These are phyloP conservation scores for Sistotremastrum suecicum DNA, from an alignment of 768 basidiomycete genomes.

Conservation along the genomic window DNA sequence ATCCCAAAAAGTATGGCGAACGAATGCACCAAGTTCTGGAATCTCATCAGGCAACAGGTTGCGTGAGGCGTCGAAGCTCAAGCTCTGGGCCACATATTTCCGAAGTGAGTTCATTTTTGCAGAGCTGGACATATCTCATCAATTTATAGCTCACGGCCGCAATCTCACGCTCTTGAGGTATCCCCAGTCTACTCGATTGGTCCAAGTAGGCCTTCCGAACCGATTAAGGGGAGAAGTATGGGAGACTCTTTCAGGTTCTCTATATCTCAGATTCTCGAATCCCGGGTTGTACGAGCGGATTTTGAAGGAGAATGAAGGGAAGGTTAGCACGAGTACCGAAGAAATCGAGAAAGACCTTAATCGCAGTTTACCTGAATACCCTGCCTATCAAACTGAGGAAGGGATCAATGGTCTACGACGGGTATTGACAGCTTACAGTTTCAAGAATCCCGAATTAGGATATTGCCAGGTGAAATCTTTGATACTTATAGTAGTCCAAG, in stretches of 20 bases:
- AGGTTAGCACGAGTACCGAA: conserved; percentile 79
- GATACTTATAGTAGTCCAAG: background rate
- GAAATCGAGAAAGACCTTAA: conserved; percentile 99
- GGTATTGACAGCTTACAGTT: conserved; percentile 90
- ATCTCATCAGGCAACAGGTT: conserved; percentile 30
- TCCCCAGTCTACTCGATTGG: conserved; percentile 91
- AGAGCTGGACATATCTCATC: conserved; percentile 4
- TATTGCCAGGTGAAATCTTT: conserved; percentile 63
- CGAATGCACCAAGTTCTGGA: background rate
- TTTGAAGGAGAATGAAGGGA: conserved; percentile 62
- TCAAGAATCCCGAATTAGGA: conserved; percentile 87
- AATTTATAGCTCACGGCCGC: conserved; percentile 65
- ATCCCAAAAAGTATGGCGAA: conserved; percentile 66
- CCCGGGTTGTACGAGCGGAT: conserved; percentile 72
- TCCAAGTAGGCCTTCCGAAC: conserved; percentile 94
- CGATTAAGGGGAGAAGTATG: conserved; percentile 93
- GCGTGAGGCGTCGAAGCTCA: conserved; percentile 86
- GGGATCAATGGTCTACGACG: conserved; percentile 77
- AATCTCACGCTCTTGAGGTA: conserved; percentile 93
- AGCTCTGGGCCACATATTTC: conserved; percentile 87
- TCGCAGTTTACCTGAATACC: conserved; percentile 90
- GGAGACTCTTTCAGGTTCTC: conserved; percentile 91
- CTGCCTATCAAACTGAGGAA: conserved; percentile 83
- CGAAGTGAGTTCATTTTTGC: conserved; percentile 31
- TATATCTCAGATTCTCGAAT: conserved; percentile 79